Conservation (phyloP, 2,329 filamentous ascomycete genomes). For the Lasiodiplodia sp. region DNA sequence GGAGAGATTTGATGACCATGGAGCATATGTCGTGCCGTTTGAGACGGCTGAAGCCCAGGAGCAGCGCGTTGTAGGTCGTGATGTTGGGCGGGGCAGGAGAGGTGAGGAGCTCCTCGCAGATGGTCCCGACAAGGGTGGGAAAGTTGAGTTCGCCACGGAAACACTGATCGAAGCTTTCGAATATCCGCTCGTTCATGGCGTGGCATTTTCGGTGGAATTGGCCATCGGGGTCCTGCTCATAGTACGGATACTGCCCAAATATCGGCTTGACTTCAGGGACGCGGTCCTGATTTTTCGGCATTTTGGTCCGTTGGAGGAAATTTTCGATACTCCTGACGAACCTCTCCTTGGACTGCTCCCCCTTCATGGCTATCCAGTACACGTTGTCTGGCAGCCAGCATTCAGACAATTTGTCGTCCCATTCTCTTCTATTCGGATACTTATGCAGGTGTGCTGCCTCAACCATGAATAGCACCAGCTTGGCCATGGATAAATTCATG, state of each 20-base stretch:
- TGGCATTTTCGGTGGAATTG: constrained; percentile 41
- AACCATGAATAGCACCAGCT: constrained; percentile 49
- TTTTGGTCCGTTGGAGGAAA: background rate
- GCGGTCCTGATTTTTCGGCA: background rate
- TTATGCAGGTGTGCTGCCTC: constrained; percentile 30
- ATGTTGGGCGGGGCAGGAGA: constrained; percentile 69
- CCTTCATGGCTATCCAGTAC: background rate
- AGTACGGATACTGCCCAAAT: constrained; percentile 37
- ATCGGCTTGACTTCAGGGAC: constrained; percentile 14
- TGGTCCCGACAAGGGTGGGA: constrained; percentile 42
- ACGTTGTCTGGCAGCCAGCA: background rate
- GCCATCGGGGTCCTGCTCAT: constrained; percentile 49
- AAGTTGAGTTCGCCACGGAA: constrained; percentile 19
- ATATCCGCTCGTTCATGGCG: constrained; percentile 44
- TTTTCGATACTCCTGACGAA: background rate
- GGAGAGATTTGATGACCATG: constrained; percentile 41
- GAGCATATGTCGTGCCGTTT: constrained; percentile 38
- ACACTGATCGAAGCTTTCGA: constrained; percentile 34
- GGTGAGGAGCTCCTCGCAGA: constrained; percentile 71
- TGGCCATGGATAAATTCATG: constrained; percentile 50
- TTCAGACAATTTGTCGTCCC: constrained; percentile 1
- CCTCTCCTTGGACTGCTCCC: background rate
- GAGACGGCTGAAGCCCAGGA: constrained; percentile 64
- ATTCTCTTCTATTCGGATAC: background rate
- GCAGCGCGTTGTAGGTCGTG: constrained; percentile 74